phyloP scores from a whole-genome alignment of 495 filamentous ascomycete species.

The Melanomma pulvis-pyrius region DNA sequence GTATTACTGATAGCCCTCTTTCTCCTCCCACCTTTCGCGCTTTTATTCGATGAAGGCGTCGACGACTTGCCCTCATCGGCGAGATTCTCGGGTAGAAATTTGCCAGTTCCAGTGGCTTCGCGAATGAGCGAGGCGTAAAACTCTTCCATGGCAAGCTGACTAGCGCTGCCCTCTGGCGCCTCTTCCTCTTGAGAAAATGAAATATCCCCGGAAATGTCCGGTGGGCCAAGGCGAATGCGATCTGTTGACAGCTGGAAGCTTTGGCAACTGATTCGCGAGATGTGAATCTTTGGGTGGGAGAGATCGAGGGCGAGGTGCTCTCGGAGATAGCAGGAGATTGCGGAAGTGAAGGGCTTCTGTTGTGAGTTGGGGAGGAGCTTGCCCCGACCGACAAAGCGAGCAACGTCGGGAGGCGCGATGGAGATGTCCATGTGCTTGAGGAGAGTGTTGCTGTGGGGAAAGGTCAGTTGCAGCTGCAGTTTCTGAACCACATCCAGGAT shows the following conservation, averaged over 20 bases:
- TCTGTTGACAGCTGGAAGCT: conserved; percentile 38
- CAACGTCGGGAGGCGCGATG: conserved; percentile 38
- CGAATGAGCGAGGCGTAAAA: conserved; percentile 30
- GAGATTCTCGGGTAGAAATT: conserved; percentile 18
- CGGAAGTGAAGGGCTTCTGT: conserved; percentile 39
- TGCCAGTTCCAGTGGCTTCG: conserved; percentile 33
- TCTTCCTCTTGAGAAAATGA: conserved; percentile 4
- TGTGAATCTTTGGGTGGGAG: conserved; percentile 32
- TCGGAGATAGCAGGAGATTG: conserved; percentile 37
- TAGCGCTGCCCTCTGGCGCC: conserved; percentile 1
- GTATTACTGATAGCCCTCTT: conserved; percentile 25
- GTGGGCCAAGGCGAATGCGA: conserved; percentile 35
- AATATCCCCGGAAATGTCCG: conserved; percentile 1
- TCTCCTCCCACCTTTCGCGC: not conserved
- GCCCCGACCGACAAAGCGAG: conserved; percentile 35
- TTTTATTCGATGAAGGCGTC: conserved; percentile 14
- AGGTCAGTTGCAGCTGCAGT: conserved; percentile 42
- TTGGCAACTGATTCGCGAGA: conserved; percentile 38
- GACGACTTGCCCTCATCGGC: not conserved
- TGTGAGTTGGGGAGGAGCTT: conserved; percentile 13
- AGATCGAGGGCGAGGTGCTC: conserved; percentile 42
- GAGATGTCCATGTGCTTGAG: conserved; percentile 43
- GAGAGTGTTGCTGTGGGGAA: conserved; percentile 27
- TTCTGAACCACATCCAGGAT: conserved; percentile 33
- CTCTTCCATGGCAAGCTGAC: conserved; percentile 28